Conservation (phyloP, 2,329 filamentous ascomycete species). For the Diplodia seriata region DNA sequence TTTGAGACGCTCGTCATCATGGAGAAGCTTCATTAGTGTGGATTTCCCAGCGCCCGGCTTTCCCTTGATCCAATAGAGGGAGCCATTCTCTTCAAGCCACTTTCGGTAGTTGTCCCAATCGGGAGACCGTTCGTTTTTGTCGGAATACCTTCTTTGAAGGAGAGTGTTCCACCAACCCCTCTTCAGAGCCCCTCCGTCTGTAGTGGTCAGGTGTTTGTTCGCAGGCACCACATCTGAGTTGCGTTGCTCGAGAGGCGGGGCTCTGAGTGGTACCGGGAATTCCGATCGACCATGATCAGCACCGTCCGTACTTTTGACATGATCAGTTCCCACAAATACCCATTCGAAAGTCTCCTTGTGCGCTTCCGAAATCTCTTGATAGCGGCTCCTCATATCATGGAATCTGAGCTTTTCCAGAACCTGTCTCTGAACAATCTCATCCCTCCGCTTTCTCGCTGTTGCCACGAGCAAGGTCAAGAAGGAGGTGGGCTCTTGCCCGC, state of each 20-base stretch:
- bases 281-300: background rate
- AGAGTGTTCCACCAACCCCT: slow-evolving; percentile 17
- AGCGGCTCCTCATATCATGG: slow-evolving; percentile 26
- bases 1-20: slow-evolving; percentile 29
- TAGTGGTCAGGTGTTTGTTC: background rate
- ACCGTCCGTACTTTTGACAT: background rate
- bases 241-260: background rate
- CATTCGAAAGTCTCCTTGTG: slow-evolving; percentile 33
- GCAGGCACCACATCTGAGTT: background rate
- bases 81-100: slow-evolving; percentile 34
- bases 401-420: slow-evolving; percentile 25
- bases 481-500: background rate
- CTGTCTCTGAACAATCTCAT: slow-evolving; percentile 16
- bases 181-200: background rate
- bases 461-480: slow-evolving; percentile 10
- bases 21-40: slow-evolving; percentile 50
- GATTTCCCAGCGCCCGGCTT: slow-evolving; percentile 58
- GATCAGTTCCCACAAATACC: slow-evolving; percentile 26
- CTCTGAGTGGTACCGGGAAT: background rate
- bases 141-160: background rate
- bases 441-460: slow-evolving; percentile 2
- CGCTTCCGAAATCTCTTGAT: slow-evolving; percentile 29
- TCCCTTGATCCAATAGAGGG: slow-evolving; percentile 48
- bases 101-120: slow-evolving; percentile 33
- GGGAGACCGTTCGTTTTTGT: slow-evolving; percentile 9